A percentile compares a stretch with the other conserved stretches of the same genome.
Evolutionary conservation across 768 basidiomycete species (phyloP).

Genomic region (Fomitopsis pulvina): DNA sequence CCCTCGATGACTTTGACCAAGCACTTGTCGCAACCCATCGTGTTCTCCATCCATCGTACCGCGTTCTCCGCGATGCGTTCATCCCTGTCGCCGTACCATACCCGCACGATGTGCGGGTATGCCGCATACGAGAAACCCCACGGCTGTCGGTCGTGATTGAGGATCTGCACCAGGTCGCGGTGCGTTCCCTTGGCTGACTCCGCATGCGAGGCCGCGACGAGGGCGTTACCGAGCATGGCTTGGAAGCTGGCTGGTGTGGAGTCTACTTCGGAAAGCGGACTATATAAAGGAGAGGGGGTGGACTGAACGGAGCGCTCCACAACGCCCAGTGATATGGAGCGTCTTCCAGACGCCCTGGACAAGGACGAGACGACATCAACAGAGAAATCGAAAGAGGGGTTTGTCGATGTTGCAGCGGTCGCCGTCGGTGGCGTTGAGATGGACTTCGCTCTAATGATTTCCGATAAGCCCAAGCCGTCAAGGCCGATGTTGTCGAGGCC

Average conservation of each 20-base stretch:
- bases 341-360: conserved; percentile 53
- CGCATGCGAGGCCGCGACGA: conserved; percentile 91
- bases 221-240: conserved; percentile 76
- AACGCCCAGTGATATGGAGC: conserved; percentile 62
- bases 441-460: conserved; percentile 8
- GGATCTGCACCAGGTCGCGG: conserved; percentile 84
- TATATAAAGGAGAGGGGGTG: conserved; percentile 28
- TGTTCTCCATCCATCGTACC: conserved; percentile 87
- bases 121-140: conserved; percentile 89
- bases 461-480: conserved; percentile 29
- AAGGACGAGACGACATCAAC: conserved; percentile 26
- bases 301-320: conserved; percentile 36
- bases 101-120: conserved; percentile 67
- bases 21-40: conserved; percentile 71
- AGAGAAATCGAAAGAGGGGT: conserved; percentile 30
- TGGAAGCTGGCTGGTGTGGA: conserved; percentile 29
- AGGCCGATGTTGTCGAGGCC: conserved; percentile 37
- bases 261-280: conserved; percentile 27
- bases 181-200: conserved; percentile 91
- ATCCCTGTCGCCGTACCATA: conserved; percentile 93
- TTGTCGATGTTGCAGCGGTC: conserved; percentile 6
- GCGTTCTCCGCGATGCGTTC: conserved; percentile 91
- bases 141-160: conserved; percentile 82
- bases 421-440: conserved; percentile 16
- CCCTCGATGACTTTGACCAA: conserved; percentile 77